Evolutionary conservation across 139 green algal genomes (phyloP), one percentile per base, ranked within the genome.

Genomic region (Haematococcus lacustris): DNA sequence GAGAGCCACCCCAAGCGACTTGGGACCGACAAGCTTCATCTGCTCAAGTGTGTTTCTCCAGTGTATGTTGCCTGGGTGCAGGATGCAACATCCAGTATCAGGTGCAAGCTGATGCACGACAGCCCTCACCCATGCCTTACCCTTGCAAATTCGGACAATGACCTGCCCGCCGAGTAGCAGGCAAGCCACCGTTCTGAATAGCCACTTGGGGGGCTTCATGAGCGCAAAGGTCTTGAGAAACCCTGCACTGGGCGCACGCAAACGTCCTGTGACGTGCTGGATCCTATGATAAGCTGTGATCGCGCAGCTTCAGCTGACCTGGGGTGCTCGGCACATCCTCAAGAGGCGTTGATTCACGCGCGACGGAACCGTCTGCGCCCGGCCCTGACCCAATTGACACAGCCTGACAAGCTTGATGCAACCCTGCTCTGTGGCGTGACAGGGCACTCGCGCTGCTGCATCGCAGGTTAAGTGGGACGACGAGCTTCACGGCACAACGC

Each of bases 11-110:
- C 93, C 93, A 37, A 99, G 82, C 1, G 94, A 97, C 37, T 80
- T 77, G 2, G 95, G 95, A 0, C 95, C 95, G 39, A 99, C 92
- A 25, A 96, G 80, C 76, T 91, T 86, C 39, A 99, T 84, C 88
- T 99, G 95, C 74, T 96, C 87, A 3, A 89, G 39, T 0, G 93
- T 97, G 78, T 99, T 97, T 32, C 84, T 82, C 79, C 81, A 88
- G 77, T 97, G 89, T 1, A 97, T 78, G 66, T 93, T 94, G 66
- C 91, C 90, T 92, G 84, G 53, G 1, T 17, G n/a, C 6, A 60
- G 2, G 37, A 23, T 39, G 37, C 6, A 6, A 68, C 6, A 33
- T 41, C 5, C 32, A 7, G 61, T 7, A 25, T 7, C 25, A 40
- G 5, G 3, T 68, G 61, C 61, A 68, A 30, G 25, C 17, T 5